Percentiles rank a stretch among this genome's conserved stretches.
Conservation (phyloP, 2,329 filamentous ascomycete genomes). For the Botrytis porri region DNA sequence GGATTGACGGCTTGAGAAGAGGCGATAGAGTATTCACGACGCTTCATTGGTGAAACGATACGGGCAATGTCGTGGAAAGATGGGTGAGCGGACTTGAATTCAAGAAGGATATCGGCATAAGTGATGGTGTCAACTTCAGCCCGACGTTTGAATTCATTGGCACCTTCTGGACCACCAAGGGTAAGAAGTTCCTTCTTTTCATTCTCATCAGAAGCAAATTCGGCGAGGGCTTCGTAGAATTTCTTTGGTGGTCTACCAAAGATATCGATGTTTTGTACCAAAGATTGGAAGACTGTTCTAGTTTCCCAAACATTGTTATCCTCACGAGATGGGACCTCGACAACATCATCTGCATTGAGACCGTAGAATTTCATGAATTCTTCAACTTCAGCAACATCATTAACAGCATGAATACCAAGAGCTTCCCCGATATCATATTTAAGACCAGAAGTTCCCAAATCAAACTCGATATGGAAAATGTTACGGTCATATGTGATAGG, state of each 20-base stretch:
- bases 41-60: conserved; percentile 89
- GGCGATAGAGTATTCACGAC: conserved; percentile 97
- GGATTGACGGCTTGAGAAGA: conserved; percentile 94
- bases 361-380: conserved; percentile 90
- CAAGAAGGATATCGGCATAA: conserved; percentile 83
- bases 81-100: conserved; percentile 87
- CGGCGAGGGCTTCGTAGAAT: conserved; percentile 90
- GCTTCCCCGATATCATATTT: conserved; percentile 98
- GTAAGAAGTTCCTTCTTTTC: conserved; percentile 78
- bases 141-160: conserved; percentile 86
- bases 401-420: conserved; percentile 93
- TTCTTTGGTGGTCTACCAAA: conserved; percentile 95
- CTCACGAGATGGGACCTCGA: conserved; percentile 88
- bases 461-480: conserved; percentile 99
- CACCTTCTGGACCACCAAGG: conserved; percentile 75
- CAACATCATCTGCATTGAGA: conserved; percentile 75
- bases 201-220: conserved; percentile 76
- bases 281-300: conserved; percentile 87
- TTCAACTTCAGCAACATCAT: conserved; percentile 73
- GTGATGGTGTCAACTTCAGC: conserved; percentile 88
- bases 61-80: conserved; percentile 83
- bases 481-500: conserved; percentile 89
- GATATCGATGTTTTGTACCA: conserved; percentile 92
- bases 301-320: conserved; percentile 72
- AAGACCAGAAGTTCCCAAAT: conserved; percentile 84